A percentile compares a stretch with the other conserved stretches of the same genome.
Conservation (phyloP, 2,329 filamentous ascomycete genomes). For the Fusarium sp. region DNA sequence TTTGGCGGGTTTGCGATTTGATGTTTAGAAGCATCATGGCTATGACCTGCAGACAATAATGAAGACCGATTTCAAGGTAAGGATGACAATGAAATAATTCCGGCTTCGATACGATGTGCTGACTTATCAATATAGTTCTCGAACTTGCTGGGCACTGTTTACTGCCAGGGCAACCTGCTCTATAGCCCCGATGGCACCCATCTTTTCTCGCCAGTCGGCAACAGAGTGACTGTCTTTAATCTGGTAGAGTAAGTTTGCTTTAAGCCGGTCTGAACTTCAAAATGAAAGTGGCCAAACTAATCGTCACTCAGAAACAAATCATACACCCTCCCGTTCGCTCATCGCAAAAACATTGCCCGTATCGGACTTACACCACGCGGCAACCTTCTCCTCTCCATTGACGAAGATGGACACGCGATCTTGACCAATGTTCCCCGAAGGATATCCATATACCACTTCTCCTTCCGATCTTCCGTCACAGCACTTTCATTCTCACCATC, state of each 20-base stretch:
- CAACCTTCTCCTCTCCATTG: constrained; percentile 90
- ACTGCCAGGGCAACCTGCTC: constrained; percentile 95
- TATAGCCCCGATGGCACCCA: constrained; percentile 97
- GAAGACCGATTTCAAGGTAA: constrained; percentile 99
- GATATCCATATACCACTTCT: constrained; percentile 91
- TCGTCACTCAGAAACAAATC: constrained; percentile 76
- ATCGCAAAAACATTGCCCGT: constrained; percentile 90
- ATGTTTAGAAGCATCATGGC: constrained; percentile 45
- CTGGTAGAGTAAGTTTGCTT: constrained; percentile 78
- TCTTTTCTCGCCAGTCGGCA: constrained; percentile 94
- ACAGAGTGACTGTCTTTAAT: constrained; percentile 94
- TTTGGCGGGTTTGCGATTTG: constrained; percentile 42
- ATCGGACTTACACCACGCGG: constrained; percentile 89
- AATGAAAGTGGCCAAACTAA: constrained; percentile 39
- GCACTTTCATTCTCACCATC: constrained; percentile 91
- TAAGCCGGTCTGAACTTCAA: background rate
- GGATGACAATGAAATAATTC: constrained; percentile 12
- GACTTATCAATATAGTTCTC: constrained; percentile 73
- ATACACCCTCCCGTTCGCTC: constrained; percentile 85
- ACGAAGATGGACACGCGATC: constrained; percentile 93
- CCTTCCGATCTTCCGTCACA: constrained; percentile 85
- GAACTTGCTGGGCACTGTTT: constrained; percentile 97
- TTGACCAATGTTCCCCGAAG: constrained; percentile 88
- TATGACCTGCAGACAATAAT: constrained; percentile 68
- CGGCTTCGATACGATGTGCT: background rate